Percentiles rank a stretch among this genome's conserved stretches.
Conservation (phyloP, 208 protist genomes). For the Wallacemonas sp. region DNA sequence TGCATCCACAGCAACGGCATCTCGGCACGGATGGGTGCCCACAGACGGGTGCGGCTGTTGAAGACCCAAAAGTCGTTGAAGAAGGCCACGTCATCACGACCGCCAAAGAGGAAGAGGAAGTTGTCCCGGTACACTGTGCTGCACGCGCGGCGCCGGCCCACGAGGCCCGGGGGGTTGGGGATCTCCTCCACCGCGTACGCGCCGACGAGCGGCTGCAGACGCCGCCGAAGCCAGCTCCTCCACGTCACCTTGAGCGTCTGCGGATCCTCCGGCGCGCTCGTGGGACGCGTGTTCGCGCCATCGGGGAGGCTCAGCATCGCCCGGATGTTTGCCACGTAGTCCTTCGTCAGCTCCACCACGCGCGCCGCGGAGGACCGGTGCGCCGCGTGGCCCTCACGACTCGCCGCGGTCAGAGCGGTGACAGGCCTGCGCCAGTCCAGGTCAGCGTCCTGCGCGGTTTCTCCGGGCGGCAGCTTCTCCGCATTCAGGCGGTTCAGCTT, state of each 20-base stretch:
- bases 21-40: slow-evolving; percentile 62
- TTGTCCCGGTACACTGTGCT: slow-evolving; percentile 43
- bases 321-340: too few species aligned
- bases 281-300: not conserved
- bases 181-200: slow-evolving; percentile 39
- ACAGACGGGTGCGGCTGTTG: slow-evolving; percentile 51
- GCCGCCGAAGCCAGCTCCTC: slow-evolving; percentile 17
- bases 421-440: slow-evolving; percentile 16
- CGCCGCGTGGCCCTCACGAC: not conserved
- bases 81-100: slow-evolving; percentile 50
- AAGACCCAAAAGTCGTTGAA: slow-evolving; percentile 81
- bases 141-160: slow-evolving; percentile 54
- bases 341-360: too few species aligned
- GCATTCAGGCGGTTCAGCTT: too few species aligned
- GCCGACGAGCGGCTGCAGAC: slow-evolving; percentile 24
- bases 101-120: slow-evolving; percentile 75
- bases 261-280: not conserved
- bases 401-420: not conserved
- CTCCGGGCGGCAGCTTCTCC: not conserved
- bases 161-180: slow-evolving; percentile 18
- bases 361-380: not conserved
- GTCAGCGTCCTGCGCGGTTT: slow-evolving; percentile 17
- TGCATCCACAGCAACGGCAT: slow-evolving; percentile 36
- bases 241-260: slow-evolving; percentile 16
- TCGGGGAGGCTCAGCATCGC: too few species aligned